Evolutionary conservation across 2,329 filamentous ascomycete genomes (phyloP), one percentile per base, ranked within the genome.

Genomic region (Pestalotiopsis sp.): DNA sequence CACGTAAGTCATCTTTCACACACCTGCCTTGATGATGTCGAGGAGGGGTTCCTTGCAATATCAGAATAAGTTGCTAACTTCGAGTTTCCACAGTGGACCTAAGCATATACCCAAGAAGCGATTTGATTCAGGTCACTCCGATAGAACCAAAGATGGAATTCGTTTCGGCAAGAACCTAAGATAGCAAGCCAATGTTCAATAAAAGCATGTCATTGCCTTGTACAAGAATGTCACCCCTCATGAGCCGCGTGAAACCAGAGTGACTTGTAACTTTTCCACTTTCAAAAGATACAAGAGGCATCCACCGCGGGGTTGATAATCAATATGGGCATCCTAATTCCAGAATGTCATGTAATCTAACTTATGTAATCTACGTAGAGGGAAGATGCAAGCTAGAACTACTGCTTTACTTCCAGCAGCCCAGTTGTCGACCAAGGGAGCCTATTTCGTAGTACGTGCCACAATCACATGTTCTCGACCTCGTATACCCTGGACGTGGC

Each of bases 1-100:
- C 38, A 67, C 56, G 66, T 65, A 65, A 45, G 68, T 60, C 27
- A 31, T n/a, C 45, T n/a, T 52, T 6, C 17, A 17, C 9, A 31
- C 2, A 7, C 27, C 27, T 31, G 1, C 27, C 27, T 31, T 31
- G 27, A 31, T 7, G 5, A 31, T 6, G 6, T 31, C 27, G 27
- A 31, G 5, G 27, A 31, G 27, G 27, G 27, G 27, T 52, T 5
- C 45, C 45, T n/a, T 52, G 3, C 45, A 52, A 52, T n/a, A n/a
- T 52, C 17, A n/a, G 45, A 52, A 7, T 17, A 2, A n/a, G 6
- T 52, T n/a, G 45, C 45, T 52, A 52, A 52, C 45, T 52, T 20
- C 20, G 45, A 52, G 6, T 4, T 52, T 17, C 17, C 17, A n/a
- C n/a, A 52, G 45, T 52, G 45, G 45, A 52, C 45, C 45, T 52